A percentile compares a stretch with the other conserved stretches of the same genome.
These are phyloP conservation scores for Leccinum olivaceopallidum DNA, from an alignment of 768 basidiomycete genomes.

Conservation along the genomic window DNA sequence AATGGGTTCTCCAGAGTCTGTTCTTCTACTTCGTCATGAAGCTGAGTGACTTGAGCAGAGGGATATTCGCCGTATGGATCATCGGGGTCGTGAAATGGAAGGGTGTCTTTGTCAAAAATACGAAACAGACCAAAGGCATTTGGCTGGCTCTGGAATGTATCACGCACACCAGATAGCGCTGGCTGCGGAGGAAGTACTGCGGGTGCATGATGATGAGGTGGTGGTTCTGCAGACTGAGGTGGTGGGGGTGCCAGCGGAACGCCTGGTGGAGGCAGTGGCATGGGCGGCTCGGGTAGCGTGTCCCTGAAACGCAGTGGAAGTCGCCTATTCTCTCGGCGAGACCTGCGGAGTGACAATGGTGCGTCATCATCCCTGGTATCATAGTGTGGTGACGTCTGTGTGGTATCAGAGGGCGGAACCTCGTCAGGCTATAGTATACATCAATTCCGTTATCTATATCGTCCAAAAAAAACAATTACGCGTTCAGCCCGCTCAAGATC, in stretches of 20 bases:
- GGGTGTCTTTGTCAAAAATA: background rate
- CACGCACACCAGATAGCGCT: background rate
- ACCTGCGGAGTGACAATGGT: background rate
- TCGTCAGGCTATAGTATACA: background rate
- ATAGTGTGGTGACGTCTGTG: background rate
- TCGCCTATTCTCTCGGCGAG: background rate
- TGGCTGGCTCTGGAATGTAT: background rate
- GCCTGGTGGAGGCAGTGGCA: background rate
- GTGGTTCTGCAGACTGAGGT: background rate
- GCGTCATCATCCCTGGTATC: background rate
- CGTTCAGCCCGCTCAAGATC: background rate
- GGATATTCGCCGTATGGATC: background rate
- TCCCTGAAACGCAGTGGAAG: background rate
- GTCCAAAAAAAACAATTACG: background rate
- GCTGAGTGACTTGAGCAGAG: background rate
- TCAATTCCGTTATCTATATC: background rate
- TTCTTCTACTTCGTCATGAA: background rate
- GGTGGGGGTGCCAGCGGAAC: background rate
- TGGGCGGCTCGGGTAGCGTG: background rate
- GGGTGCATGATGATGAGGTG: background rate
- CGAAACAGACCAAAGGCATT: background rate
- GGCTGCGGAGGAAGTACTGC: background rate
- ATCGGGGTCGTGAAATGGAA: background rate
- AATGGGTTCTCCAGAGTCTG: background rate
- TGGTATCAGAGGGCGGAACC: background rate